Conservation (phyloP, 2,329 filamentous ascomycete genomes). For the Aspergillus sp. region DNA sequence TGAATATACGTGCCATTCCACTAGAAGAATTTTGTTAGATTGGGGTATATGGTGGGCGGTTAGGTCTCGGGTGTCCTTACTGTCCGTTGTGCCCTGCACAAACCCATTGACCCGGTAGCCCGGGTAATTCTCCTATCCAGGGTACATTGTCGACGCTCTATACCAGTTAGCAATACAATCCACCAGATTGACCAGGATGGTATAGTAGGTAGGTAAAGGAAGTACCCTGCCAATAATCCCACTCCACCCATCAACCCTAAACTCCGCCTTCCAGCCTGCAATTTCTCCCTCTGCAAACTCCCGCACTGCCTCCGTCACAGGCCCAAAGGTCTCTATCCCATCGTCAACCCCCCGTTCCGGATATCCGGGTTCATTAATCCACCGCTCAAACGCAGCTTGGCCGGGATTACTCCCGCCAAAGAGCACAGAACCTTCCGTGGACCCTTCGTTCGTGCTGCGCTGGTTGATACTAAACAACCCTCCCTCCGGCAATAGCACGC, state of each 20-base stretch:
- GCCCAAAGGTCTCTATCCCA: not conserved
- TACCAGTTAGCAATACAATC: not conserved
- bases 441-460: not conserved
- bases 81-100: slow-evolving; percentile 9
- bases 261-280: not conserved
- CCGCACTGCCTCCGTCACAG: not conserved
- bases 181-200: not conserved
- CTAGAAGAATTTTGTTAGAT: not conserved
- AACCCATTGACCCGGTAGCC: slow-evolving; percentile 1
- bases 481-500: not conserved
- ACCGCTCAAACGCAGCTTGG: not conserved
- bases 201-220: not conserved
- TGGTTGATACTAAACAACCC: slow-evolving; percentile 2
- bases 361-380: not conserved
- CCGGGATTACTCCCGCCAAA: slow-evolving; percentile 5
- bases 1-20: slow-evolving; percentile 7
- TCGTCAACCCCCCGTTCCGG: slow-evolving; percentile 1
- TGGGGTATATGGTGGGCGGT: too few species aligned
- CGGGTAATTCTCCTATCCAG: slow-evolving; percentile 1
- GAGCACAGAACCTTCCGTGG: not conserved
- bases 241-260: not conserved
- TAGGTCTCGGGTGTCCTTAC: not conserved
- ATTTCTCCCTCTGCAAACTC: not conserved
- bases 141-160: slow-evolving; percentile 6
- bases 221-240: not conserved